Base-by-base conservation (phyloP, 306 rosid genomes). In the Cucurbita moschata region DNA sequence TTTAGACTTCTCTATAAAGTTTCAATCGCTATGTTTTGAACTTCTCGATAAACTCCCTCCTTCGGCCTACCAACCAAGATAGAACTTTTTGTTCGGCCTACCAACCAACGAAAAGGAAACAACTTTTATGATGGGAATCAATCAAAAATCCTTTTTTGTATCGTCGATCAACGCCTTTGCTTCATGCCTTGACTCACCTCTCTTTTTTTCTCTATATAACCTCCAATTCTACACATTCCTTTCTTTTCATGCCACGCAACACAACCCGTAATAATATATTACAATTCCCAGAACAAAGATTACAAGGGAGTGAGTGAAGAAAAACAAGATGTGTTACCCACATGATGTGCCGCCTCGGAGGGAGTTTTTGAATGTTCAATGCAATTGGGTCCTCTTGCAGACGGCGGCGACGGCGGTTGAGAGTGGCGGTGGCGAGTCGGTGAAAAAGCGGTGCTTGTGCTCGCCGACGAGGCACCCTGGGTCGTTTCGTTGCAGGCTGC, bases 401-500 rank as follows among this genome's bases (percentile, higher is more conserved):
- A 39, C 0, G 75, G 42, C 62, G 70, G 74, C 7, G 66, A 67
- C 3, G 18, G 18, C 54, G 18, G 7, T 4, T 50, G 18, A 50
- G 54, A 50, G 54, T 14, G 14, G 54, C 6, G 73, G 79, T 0
- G 79, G 42, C 0, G 21, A 7, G 6, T 47, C 23, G 14, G 57
- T 1, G 7, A 26, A 15, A 14, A 80, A 76, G 81, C 82, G 61
- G 26, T 90, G 98, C 35, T 56, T 81, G 76, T 90, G 98, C 72
- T 92, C 98, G 10, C 96, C 96, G 49, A 88, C 96, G 3, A 77
- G 50, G 74, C 96, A 92, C 79, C 96, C 93, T 0, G 96, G 96
- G 16, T 90, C 98, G 37, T 92, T 90, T 75, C 88, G 96, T 76
- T 92, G 98, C 67, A 82, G 98, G 50, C 89, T 80, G n/a, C 98